phyloP scores from a whole-genome alignment of 2,329 filamentous ascomycete genomes.

The Rhinocladiella mackenziei region DNA sequence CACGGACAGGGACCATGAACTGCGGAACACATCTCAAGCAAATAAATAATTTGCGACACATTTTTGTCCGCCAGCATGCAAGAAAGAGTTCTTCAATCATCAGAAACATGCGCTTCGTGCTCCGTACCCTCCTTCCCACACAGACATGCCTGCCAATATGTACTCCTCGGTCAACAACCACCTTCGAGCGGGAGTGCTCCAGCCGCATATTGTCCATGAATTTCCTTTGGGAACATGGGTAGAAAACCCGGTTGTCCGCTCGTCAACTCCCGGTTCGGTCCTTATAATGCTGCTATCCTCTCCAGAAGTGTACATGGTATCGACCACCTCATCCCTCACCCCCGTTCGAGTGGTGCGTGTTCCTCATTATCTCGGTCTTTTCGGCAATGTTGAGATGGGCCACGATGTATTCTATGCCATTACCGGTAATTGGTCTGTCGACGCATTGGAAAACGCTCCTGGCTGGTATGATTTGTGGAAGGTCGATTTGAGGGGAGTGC shows the following conservation, averaged over 20 bases:
- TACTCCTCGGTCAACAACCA: too few species aligned
- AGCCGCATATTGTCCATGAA: not conserved
- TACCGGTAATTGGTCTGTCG: conserved; percentile 12
- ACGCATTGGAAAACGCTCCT: conserved; percentile 4
- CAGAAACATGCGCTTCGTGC: too few species aligned
- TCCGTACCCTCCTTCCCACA: too few species aligned
- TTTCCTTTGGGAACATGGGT: conserved; percentile 16
- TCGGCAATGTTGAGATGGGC: conserved; percentile 35
- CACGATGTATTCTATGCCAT: conserved; percentile 22
- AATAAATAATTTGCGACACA: too few species aligned
- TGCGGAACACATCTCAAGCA: too few species aligned
- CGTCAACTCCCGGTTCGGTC: conserved; percentile 31
- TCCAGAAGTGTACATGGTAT: conserved; percentile 32
- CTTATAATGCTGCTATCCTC: conserved; percentile 33
- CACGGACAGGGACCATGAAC: too few species aligned
- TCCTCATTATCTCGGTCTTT: conserved; percentile 28
- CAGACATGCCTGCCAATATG: too few species aligned
- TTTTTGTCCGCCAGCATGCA: too few species aligned
- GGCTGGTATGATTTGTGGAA: conserved; percentile 24
- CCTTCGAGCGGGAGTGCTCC: too few species aligned
- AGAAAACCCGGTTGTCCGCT: conserved; percentile 37
- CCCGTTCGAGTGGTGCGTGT: conserved; percentile 29
- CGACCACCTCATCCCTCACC: conserved; percentile 31
- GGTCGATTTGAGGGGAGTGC: conserved; percentile 16
- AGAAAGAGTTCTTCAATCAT: too few species aligned